Conservation (phyloP, 441 rosid species). For the Melastoma candidum region DNA sequence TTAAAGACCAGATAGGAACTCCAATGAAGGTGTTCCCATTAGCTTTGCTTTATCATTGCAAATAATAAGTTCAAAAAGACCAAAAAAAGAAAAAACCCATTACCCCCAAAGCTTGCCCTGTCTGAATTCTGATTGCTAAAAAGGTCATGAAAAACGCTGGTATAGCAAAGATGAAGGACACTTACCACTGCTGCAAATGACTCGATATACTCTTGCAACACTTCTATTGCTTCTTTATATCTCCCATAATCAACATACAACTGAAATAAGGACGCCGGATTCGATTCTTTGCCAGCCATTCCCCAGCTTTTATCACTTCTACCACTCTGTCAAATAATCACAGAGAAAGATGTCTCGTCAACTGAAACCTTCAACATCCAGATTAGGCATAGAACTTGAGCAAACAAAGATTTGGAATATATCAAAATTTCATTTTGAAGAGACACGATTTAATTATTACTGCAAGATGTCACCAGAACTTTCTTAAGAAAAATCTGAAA, state of each 20-base stretch:
- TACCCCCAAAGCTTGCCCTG: not conserved
- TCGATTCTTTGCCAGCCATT: constrained; percentile 77
- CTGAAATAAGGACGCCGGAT: constrained; percentile 72
- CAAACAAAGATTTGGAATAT: not conserved
- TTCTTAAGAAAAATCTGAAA: too few relatives aligned
- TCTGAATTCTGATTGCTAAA: not conserved
- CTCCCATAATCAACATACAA: constrained; percentile 72
- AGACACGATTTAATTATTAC: too few relatives aligned
- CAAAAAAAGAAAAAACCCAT: too few relatives aligned
- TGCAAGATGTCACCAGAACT: too few relatives aligned
- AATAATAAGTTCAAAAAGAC: too few relatives aligned
- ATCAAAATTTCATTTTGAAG: too few relatives aligned
- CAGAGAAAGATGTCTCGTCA: not conserved
- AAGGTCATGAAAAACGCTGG: constrained; percentile 7
- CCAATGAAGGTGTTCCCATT: too few relatives aligned
- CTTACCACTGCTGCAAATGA: constrained; percentile 72
- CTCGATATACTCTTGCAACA: constrained; percentile 67
- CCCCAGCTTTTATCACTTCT: constrained; percentile 59
- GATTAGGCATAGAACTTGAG: not conserved
- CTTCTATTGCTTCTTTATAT: constrained; percentile 75
- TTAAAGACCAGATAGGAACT: too few relatives aligned
- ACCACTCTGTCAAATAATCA: constrained; percentile 36
- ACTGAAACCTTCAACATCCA: not conserved
- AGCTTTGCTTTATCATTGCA: too few relatives aligned
- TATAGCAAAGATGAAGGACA: not conserved